These are phyloP conservation scores for Domatiomyces catenatus DNA, from an alignment of 2,329 filamentous ascomycete species.

Conservation along the genomic window DNA sequence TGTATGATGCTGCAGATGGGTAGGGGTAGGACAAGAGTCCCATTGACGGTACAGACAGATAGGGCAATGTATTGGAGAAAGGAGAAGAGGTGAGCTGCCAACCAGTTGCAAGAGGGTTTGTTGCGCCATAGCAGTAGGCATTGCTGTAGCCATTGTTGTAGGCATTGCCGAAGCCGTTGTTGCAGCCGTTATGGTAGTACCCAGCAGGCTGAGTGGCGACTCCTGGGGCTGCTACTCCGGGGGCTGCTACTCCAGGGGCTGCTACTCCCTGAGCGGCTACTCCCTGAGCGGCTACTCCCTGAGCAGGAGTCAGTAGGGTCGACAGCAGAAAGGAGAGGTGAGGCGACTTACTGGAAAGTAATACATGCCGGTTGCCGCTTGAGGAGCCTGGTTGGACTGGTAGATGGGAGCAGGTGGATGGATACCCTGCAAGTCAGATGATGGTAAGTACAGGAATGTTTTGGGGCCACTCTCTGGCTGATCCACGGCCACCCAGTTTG, in stretches of 20 bases:
- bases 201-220: conserved; percentile 9
- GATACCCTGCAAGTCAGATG: conserved; percentile 10
- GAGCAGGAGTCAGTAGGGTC: neutral
- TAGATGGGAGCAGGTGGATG: conserved; percentile 16
- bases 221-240: too few relatives aligned
- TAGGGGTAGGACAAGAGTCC: conserved; percentile 5
- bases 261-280: too few relatives aligned
- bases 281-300: conserved; percentile 8
- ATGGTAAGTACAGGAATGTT: conserved; percentile 10
- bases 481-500: conserved; percentile 8
- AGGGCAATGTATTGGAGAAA: conserved; percentile 12
- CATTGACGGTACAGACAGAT: conserved; percentile 1
- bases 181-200: conserved; percentile 13
- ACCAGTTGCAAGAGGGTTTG: conserved; percentile 11
- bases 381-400: conserved; percentile 9
- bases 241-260: too few relatives aligned
- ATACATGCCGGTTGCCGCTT: conserved; percentile 8
- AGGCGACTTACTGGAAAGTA: conserved; percentile 9
- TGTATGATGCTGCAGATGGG: conserved; percentile 4
- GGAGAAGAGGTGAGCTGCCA: conserved; percentile 13
- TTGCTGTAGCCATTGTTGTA: conserved; percentile 7
- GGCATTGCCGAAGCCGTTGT: too few relatives aligned
- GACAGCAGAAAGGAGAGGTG: neutral
- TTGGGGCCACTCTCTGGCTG: conserved; percentile 13
- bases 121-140: conserved; percentile 11